phyloP scores from a whole-genome alignment of 495 filamentous ascomycete genomes.

The Staphylotrichum tortipilum region DNA sequence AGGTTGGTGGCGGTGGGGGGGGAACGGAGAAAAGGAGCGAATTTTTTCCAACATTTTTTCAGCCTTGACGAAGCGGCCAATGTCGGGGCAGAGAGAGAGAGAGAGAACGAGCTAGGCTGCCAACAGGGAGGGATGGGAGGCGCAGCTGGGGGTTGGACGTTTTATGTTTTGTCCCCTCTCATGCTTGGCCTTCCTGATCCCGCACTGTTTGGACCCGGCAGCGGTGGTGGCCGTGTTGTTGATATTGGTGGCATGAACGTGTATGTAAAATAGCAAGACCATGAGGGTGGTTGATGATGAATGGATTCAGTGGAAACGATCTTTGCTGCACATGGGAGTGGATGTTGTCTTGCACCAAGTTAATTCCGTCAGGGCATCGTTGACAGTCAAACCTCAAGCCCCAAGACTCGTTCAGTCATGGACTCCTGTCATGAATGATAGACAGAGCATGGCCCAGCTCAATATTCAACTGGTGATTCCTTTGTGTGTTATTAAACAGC shows the following conservation, averaged over 20 bases:
- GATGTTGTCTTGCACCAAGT: too few relatives aligned
- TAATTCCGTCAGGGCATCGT: too few relatives aligned
- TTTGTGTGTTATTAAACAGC: too few relatives aligned
- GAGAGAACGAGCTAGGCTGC: too few relatives aligned
- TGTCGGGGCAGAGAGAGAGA: not conserved
- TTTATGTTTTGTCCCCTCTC: not conserved
- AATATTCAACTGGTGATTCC: too few relatives aligned
- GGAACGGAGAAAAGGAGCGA: not conserved
- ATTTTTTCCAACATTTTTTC: not conserved
- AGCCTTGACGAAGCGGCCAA: not conserved
- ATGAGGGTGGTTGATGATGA: too few relatives aligned
- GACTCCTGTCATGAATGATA: too few relatives aligned
- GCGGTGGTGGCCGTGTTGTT: slow-evolving; percentile 3
- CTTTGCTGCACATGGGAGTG: too few relatives aligned
- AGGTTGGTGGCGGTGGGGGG: not conserved
- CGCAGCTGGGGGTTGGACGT: not conserved
- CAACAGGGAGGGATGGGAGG: not conserved
- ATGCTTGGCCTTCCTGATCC: not conserved
- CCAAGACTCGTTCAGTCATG: too few relatives aligned
- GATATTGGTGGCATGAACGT: slow-evolving; percentile 4
- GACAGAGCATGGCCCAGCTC: too few relatives aligned
- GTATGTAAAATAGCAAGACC: slow-evolving; percentile 6
- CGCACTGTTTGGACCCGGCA: not conserved
- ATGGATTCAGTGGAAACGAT: too few relatives aligned
- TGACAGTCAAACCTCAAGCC: too few relatives aligned